Evolutionary conservation across 225 moss, liverwort and hornwort species (phyloP).

Genomic region (Pseudisothecium myosuroides): DNA sequence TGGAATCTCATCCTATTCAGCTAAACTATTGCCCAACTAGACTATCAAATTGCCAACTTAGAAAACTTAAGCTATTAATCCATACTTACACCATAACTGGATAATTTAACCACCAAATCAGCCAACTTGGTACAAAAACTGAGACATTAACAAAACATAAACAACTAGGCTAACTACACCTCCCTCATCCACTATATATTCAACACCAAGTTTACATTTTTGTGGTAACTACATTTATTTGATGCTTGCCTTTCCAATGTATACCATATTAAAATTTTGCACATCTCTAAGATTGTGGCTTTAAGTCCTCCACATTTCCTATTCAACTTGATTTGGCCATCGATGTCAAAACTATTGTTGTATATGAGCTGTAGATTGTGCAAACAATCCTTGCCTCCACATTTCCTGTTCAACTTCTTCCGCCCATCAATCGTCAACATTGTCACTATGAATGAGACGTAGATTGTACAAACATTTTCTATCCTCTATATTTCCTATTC

Average conservation of each 20-base stretch:
- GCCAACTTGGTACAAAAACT: no score
- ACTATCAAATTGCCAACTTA: no score
- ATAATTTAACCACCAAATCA: no score
- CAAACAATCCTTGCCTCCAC: background rate
- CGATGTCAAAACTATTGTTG: no score
- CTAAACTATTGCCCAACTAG: no score
- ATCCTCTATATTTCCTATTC: rapidly evolving
- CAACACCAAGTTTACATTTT: background rate
- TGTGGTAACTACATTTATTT: background rate
- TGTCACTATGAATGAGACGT: background rate
- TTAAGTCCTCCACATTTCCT: background rate
- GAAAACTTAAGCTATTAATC: no score
- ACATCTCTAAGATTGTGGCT: background rate
- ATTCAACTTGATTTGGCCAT: background rate
- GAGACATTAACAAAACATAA: no score
- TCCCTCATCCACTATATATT: no score
- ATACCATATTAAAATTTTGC: background rate
- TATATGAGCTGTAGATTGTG: no score
- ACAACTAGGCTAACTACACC: no score
- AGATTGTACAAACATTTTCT: background rate
- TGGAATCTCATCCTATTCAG: no score
- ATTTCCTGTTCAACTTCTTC: background rate
- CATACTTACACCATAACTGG: no score
- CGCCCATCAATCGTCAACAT: rapidly evolving
- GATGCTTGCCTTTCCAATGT: background rate